Conservation (phyloP, 129 eudicot genomes). For the Flaveria robusta region DNA sequence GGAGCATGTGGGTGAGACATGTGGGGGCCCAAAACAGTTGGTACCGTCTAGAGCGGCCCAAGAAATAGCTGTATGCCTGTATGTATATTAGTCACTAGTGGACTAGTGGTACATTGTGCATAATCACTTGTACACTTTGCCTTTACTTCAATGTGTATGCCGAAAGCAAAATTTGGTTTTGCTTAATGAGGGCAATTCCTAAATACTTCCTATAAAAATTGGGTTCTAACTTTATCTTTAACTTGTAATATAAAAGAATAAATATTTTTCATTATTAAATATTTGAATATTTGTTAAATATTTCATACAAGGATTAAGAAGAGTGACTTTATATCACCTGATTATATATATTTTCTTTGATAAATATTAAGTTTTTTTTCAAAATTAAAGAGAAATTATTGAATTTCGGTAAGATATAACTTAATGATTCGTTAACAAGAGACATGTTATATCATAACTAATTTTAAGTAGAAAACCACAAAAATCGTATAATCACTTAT, state of each 20-base stretch:
- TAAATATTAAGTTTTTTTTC: no score
- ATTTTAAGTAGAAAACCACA: no score
- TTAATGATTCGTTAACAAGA: no score
- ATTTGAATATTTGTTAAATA: no score
- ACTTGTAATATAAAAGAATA: not conserved
- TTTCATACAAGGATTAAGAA: no score
- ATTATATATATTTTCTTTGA: no score
- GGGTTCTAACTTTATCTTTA: not conserved
- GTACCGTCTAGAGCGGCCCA: not conserved
- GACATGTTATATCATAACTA: no score
- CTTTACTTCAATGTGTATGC: not conserved
- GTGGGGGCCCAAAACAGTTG: conserved; percentile 2
- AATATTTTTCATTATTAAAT: not conserved
- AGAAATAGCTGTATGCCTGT: not conserved
- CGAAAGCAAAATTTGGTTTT: not conserved
- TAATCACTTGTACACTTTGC: not conserved
- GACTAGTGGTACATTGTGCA: not conserved
- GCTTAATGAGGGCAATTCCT: not conserved
- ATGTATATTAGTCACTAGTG: no score
- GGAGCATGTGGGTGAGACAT: not conserved
- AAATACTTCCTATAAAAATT: not conserved
- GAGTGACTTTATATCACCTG: no score
- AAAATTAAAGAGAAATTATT: no score
- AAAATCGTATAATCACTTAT: no score
- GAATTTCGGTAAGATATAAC: no score